Conservation (phyloP, 2,329 filamentous ascomycete genomes). For the Colletotrichum theobromicola region DNA sequence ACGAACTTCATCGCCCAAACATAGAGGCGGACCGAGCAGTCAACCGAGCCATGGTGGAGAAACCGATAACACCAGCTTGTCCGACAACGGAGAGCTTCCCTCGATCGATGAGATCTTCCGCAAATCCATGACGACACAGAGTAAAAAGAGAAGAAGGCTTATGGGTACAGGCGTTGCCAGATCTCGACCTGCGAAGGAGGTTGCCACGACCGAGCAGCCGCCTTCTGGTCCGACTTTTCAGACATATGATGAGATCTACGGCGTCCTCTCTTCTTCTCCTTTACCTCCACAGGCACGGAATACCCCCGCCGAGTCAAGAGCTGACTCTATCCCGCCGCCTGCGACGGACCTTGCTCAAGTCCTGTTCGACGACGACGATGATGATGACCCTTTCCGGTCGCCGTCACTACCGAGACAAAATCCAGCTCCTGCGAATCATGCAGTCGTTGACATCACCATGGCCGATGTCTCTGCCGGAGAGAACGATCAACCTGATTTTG, state of each 20-base stretch:
- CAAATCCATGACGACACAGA: not conserved
- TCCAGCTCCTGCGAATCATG: not conserved
- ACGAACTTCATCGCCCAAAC: slow-evolving; percentile 16
- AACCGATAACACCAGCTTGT: slow-evolving; percentile 41
- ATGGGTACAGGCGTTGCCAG: not conserved
- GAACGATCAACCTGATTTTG: not conserved
- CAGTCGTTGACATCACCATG: slow-evolving; percentile 16
- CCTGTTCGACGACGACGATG: not conserved
- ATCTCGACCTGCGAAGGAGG: not conserved
- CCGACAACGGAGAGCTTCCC: slow-evolving; percentile 41
- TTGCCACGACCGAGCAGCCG: not conserved
- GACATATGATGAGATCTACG: slow-evolving; percentile 13
- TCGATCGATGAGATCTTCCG: slow-evolving; percentile 34
- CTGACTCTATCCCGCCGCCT: not conserved
- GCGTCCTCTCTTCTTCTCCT: not conserved
- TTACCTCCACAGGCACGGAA: not conserved
- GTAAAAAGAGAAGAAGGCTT: not conserved
- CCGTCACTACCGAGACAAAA: not conserved
- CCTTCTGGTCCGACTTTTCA: slow-evolving; percentile 1
- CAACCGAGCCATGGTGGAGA: slow-evolving; percentile 37
- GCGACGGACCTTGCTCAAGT: not conserved
- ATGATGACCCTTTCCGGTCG: not conserved
- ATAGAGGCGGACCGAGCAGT: slow-evolving; percentile 34
- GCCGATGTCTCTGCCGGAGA: slow-evolving; percentile 21
- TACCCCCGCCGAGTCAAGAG: not conserved